These are phyloP conservation scores for Trichoderma citrinoviride DNA, from an alignment of 2,329 filamentous ascomycete species.

Conservation along the genomic window DNA sequence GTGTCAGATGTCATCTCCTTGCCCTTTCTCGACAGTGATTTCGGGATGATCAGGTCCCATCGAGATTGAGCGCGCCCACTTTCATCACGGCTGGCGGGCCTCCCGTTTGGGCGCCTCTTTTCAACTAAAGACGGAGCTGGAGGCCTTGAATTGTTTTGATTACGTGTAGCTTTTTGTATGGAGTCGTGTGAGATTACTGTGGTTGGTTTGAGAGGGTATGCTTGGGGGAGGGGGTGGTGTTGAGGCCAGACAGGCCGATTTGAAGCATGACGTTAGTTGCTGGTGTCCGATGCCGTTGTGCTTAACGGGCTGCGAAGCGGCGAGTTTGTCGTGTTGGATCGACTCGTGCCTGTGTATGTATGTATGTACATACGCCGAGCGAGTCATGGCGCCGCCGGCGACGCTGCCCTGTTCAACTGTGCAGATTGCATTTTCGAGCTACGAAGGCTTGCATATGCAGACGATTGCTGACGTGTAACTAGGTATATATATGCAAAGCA, in stretches of 20 bases:
- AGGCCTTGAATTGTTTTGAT: background rate
- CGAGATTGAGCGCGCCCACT: constrained; percentile 4
- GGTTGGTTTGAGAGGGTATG: constrained; percentile 8
- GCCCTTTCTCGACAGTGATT: background rate
- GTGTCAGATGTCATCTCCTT: constrained; percentile 11
- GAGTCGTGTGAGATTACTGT: background rate
- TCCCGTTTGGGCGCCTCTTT: background rate
- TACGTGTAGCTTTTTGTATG: background rate
- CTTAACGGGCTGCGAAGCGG: background rate
- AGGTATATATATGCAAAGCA: background rate
- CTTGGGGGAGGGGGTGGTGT: background rate
- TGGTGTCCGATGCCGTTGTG: background rate
- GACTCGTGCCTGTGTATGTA: background rate
- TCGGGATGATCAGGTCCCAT: background rate
- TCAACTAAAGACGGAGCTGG: background rate
- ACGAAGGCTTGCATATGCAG: background rate
- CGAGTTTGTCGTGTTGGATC: background rate
- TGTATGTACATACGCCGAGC: background rate
- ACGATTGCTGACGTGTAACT: background rate
- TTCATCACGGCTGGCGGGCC: background rate
- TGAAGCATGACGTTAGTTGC: background rate
- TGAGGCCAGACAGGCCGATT: background rate
- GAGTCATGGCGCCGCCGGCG: background rate
- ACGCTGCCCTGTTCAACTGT: too few relatives aligned
- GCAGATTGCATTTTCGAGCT: background rate